Evolutionary conservation across 768 basidiomycete genomes (phyloP).

Genomic region (Pleurotus tuoliensis): DNA sequence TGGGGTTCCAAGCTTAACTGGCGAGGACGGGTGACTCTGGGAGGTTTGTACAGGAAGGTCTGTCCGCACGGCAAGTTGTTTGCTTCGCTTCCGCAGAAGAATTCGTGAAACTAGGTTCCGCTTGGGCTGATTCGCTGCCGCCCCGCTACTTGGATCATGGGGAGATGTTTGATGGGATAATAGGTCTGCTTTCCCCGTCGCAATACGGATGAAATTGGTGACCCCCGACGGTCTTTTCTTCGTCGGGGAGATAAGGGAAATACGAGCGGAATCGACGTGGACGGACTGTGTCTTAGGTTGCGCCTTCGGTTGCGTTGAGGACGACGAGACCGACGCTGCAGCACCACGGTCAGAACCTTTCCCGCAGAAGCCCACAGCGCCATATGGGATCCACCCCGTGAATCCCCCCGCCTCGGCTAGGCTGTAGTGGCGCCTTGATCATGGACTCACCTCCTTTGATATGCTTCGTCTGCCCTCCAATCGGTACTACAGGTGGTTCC

Average conservation of each 20-base stretch:
- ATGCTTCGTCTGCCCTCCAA: constrained; percentile 45
- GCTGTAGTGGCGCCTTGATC: neutral
- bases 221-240: neutral
- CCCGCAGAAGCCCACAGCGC: too few species aligned
- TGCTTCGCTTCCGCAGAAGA: constrained; percentile 7
- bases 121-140: constrained; percentile 5
- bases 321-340: constrained; percentile 19
- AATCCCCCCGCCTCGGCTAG: neutral
- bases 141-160: neutral
- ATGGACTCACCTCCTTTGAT: constrained; percentile 9
- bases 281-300: constrained; percentile 5
- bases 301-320: constrained; percentile 9
- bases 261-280: constrained; percentile 4
- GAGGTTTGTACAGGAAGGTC: neutral
- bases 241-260: neutral
- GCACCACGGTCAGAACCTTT: neutral
- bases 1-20: neutral
- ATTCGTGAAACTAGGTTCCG: constrained; percentile 8
- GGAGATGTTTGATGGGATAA: neutral
- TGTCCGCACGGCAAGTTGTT: neutral
- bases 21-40: neutral
- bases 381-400: neutral
- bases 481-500: constrained; percentile 61
- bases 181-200: constrained; percentile 2
- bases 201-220: constrained; percentile 5